Conservation (phyloP, 805 yeast genomes). For the Saccharomycopsis sp. region DNA sequence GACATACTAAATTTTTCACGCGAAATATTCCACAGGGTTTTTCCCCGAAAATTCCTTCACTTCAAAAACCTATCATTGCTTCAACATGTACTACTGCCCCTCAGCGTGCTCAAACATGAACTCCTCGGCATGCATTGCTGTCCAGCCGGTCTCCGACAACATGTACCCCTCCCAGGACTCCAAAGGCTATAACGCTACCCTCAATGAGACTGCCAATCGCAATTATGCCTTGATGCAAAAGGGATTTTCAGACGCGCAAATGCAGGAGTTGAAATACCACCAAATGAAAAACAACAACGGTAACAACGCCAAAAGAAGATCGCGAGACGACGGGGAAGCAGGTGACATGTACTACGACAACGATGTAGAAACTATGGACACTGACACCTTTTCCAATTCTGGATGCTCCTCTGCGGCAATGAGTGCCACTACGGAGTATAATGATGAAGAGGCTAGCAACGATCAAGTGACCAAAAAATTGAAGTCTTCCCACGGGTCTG, state of each 20-base stretch:
- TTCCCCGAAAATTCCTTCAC: too few species aligned
- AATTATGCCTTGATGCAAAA: neutral
- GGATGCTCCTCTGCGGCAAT: conserved; percentile 2
- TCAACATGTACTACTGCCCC: conserved; percentile 20
- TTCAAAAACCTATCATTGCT: too few species aligned
- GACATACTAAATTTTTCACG: neutral
- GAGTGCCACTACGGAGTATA: neutral
- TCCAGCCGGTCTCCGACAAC: conserved; percentile 6
- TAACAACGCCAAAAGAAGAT: conserved; percentile 2
- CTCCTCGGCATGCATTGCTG: conserved; percentile 15
- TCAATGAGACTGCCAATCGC: conserved; percentile 3
- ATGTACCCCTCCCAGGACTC: conserved; percentile 9
- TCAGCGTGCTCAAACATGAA: conserved; percentile 19
- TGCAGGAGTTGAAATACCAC: neutral
- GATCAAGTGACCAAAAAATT: neutral
- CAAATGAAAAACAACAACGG: neutral
- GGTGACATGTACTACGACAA: neutral
- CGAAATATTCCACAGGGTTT: neutral
- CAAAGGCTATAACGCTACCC: neutral
- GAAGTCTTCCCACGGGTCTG: neutral
- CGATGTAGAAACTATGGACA: neutral
- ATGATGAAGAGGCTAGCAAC: neutral
- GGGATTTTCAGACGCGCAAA: neutral
- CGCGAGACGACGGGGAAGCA: neutral
- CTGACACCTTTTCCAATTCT: neutral